Evolutionary conservation across 1,139 yeast genomes (phyloP).

Genomic region (Scheffersomyces stambukii): DNA sequence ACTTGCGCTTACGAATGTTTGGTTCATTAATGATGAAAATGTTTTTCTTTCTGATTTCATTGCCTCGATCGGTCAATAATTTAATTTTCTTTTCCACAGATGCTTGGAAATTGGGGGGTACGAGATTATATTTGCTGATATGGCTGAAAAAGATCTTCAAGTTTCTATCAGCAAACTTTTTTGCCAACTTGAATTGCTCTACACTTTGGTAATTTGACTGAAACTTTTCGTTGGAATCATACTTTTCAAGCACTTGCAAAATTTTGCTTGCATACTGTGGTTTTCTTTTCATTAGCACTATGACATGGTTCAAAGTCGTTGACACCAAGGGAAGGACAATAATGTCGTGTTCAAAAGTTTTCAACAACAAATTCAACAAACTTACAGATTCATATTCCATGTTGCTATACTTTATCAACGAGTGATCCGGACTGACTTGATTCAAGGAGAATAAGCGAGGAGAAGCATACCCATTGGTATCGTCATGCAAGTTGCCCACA

Average conservation of each 20-base stretch:
- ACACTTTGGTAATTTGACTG: conserved; percentile 45
- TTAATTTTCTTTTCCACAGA: conserved; percentile 26
- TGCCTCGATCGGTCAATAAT: conserved; percentile 33
- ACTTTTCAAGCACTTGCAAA: conserved; percentile 34
- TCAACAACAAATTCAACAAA: conserved; percentile 61
- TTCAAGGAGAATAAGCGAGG: conserved; percentile 45
- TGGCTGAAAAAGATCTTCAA: conserved; percentile 34
- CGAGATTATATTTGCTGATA: conserved; percentile 30
- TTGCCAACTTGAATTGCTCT: conserved; percentile 39
- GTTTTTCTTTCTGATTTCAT: conserved; percentile 39
- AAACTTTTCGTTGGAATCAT: conserved; percentile 33
- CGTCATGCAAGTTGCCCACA: no score
- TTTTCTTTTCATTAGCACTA: conserved; percentile 53
- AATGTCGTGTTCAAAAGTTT: conserved; percentile 51
- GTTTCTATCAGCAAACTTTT: conserved; percentile 40
- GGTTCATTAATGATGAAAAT: conserved; percentile 29
- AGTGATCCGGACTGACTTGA: conserved; percentile 60
- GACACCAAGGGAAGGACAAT: conserved; percentile 54
- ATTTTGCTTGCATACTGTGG: conserved; percentile 49
- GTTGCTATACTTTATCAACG: conserved; percentile 51
- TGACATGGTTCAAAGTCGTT: conserved; percentile 50
- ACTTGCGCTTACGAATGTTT: conserved; percentile 33
- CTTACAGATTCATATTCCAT: conserved; percentile 73
- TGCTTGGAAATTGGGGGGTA: conserved; percentile 31
- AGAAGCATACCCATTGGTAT: no score